Conservation (phyloP, 345 rosid species). For the Brassica rapa region DNA sequence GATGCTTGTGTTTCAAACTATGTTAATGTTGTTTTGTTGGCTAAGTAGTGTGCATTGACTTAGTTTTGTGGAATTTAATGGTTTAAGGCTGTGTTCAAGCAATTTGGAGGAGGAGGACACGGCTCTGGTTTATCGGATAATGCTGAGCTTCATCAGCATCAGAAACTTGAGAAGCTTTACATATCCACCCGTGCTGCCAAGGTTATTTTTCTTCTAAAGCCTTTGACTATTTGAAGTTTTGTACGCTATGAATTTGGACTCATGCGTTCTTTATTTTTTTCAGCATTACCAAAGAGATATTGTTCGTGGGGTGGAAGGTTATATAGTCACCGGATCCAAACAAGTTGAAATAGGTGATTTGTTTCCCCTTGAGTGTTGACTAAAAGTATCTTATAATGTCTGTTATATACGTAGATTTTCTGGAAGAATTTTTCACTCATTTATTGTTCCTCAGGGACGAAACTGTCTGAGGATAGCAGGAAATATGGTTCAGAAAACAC, state of each 20-base stretch:
- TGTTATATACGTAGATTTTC: no score
- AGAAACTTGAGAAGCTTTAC: slow-evolving; percentile 92
- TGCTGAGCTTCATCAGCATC: slow-evolving; percentile 81
- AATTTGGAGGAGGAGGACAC: slow-evolving; percentile 87
- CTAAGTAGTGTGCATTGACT: slow-evolving; percentile 19
- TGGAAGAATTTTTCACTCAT: no score
- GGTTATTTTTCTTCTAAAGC: slow-evolving; percentile 46
- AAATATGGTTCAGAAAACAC: slow-evolving; percentile 93
- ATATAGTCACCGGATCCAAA: slow-evolving; percentile 84
- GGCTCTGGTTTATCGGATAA: slow-evolving; percentile 74
- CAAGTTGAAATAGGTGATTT: slow-evolving; percentile 92
- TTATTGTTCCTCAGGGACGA: slow-evolving; percentile 60
- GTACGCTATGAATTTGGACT: not conserved
- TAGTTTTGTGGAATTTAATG: not conserved
- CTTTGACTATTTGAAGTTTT: slow-evolving; percentile 6
- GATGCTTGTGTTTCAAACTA: not conserved
- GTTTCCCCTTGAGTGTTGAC: not conserved
- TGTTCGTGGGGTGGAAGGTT: slow-evolving; percentile 97
- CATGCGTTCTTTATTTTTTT: slow-evolving; percentile 16
- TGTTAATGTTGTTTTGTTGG: slow-evolving; percentile 7
- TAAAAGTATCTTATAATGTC: no score
- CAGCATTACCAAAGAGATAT: slow-evolving; percentile 98
- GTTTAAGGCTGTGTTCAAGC: slow-evolving; percentile 87
- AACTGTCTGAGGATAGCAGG: slow-evolving; percentile 88
- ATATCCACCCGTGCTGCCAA: slow-evolving; percentile 90